These are phyloP conservation scores for Cordyceps cicadae DNA, from an alignment of 2,329 filamentous ascomycete species.

Conservation along the genomic window DNA sequence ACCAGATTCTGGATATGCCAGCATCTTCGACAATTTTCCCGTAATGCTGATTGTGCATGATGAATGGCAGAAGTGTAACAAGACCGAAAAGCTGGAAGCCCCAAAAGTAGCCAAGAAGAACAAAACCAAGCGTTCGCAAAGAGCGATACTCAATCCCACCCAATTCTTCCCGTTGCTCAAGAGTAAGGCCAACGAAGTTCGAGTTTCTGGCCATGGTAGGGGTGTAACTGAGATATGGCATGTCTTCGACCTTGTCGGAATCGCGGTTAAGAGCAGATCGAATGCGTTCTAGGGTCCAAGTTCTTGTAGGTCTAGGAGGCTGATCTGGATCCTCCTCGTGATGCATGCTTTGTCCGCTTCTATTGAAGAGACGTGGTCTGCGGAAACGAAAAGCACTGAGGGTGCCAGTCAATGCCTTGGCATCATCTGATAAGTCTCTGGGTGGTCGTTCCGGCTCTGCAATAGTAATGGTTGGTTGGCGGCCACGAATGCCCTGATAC, in stretches of 20 bases:
- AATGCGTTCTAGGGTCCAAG: constrained; percentile 51
- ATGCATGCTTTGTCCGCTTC: constrained; percentile 27
- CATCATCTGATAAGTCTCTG: constrained; percentile 34
- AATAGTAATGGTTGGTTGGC: constrained; percentile 55
- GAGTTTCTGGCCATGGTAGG: constrained; percentile 91
- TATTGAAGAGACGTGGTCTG: constrained; percentile 32
- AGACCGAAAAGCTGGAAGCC: constrained; percentile 74
- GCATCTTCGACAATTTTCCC: constrained; percentile 52
- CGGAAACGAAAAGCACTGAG: constrained; percentile 36
- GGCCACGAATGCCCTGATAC: constrained; percentile 22
- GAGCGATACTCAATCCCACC: constrained; percentile 95
- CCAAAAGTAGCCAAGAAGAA: constrained; percentile 73
- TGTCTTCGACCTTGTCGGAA: constrained; percentile 39
- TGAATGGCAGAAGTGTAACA: constrained; percentile 71
- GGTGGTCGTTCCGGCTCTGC: constrained; percentile 46
- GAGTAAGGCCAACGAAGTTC: constrained; percentile 76
- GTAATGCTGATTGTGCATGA: constrained; percentile 55
- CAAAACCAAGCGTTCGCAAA: constrained; percentile 72
- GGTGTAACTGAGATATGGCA: constrained; percentile 90
- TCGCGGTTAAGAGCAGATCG: constrained; percentile 47
- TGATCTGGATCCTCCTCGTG: constrained; percentile 23
- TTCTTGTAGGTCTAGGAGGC: constrained; percentile 15
- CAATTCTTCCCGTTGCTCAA: constrained; percentile 88
- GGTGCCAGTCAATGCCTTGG: constrained; percentile 31
- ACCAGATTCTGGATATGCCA: constrained; percentile 69